Evolutionary conservation across 306 rosid species (phyloP).

Genomic region (Rosa multiflora): DNA sequence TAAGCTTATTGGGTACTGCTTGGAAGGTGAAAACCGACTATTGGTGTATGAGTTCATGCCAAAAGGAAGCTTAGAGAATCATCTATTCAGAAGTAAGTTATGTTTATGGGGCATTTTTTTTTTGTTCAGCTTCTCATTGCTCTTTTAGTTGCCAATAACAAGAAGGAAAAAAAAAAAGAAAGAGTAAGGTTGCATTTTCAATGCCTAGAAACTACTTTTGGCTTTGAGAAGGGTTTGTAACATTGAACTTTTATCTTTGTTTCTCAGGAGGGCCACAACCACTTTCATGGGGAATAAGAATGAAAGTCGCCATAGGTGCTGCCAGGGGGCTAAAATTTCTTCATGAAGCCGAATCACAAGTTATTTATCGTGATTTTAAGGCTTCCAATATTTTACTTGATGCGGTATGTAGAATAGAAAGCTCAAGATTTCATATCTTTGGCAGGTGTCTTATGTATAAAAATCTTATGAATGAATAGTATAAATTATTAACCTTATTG

Average conservation of each 20-base stretch:
- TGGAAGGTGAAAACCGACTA: conserved; percentile 80
- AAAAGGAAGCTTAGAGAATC: conserved; percentile 93
- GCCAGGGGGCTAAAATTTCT: conserved; percentile 95
- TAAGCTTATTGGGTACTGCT: conserved; percentile 87
- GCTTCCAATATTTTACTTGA: conserved; percentile 92
- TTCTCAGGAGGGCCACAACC: conserved; percentile 86
- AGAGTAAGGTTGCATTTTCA: not conserved
- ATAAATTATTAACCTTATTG: conserved; percentile 14
- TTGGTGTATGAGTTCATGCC: conserved; percentile 98
- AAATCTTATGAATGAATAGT: not conserved
- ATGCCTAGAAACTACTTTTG: conserved; percentile 5
- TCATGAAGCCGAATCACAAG: conserved; percentile 87
- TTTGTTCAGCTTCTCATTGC: not conserved
- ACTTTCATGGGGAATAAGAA: conserved; percentile 83
- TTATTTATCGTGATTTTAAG: conserved; percentile 96
- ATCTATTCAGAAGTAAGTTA: conserved; percentile 82
- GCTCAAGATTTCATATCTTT: not conserved
- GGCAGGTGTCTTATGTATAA: not conserved
- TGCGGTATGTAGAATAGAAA: conserved; percentile 49
- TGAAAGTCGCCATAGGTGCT: conserved; percentile 91
- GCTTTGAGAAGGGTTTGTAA: conserved; percentile 8
- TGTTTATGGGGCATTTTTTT: not conserved
- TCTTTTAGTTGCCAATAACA: not conserved
- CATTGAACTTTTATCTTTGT: conserved; percentile 11
- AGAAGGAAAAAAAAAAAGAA: not conserved